Percentiles rank a stretch among this genome's conserved stretches.
Evolutionary conservation across 2,329 filamentous ascomycete genomes (phyloP).

Genomic region (Fusarium tupiense): DNA sequence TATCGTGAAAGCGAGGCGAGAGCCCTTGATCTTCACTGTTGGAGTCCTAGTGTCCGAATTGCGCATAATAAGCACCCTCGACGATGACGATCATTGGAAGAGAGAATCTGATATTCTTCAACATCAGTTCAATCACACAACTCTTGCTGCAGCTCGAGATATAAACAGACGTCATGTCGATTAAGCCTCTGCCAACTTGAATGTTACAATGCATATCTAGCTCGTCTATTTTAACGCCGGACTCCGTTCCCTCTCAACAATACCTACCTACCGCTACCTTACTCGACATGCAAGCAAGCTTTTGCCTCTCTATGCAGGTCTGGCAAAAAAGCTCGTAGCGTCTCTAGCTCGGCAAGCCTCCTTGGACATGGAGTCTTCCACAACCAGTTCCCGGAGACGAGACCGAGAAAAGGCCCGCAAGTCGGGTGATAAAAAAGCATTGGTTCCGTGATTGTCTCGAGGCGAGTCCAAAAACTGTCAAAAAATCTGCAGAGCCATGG

Average conservation of each 20-base stretch:
- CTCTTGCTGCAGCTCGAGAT: neutral
- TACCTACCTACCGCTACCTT: neutral
- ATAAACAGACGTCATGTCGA: constrained; percentile 13
- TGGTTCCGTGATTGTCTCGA: constrained; percentile 16
- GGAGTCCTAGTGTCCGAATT: constrained; percentile 11
- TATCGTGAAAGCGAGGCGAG: constrained; percentile 23
- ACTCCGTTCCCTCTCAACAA: constrained; percentile 33
- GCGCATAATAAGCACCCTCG: neutral
- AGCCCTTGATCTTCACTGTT: constrained; percentile 24
- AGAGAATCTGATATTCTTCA: neutral
- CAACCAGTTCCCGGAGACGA: constrained; percentile 19
- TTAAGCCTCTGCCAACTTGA: constrained; percentile 9
- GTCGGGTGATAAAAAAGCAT: constrained; percentile 23
- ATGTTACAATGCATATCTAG: constrained; percentile 12
- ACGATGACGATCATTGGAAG: constrained; percentile 1
- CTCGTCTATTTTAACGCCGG: neutral
- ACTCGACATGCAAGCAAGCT: neutral
- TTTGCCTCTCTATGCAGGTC: constrained; percentile 6
- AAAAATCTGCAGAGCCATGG: constrained; percentile 37
- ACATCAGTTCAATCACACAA: neutral
- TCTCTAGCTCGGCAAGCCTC: constrained; percentile 27
- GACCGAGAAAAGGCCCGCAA: constrained; percentile 28
- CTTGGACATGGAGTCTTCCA: constrained; percentile 2
- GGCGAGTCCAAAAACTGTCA: constrained; percentile 13
- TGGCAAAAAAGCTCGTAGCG: constrained; percentile 22